A percentile compares a stretch with the other conserved stretches of the same genome.
These are phyloP conservation scores for Rhododendron griersonianum DNA, from an alignment of 148 eudicot species.

Conservation along the genomic window DNA sequence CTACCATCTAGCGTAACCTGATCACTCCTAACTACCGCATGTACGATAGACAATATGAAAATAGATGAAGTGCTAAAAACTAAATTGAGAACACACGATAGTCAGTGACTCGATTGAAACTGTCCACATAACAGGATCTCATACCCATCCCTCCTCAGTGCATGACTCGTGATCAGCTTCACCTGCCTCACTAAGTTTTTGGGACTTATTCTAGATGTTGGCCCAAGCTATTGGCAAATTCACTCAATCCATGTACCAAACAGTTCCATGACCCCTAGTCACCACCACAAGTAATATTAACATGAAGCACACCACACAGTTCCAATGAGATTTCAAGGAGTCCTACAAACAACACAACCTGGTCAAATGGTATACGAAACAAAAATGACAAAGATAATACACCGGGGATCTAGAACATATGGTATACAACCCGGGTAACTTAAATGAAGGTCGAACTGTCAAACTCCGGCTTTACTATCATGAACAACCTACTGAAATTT, in stretches of 20 bases:
- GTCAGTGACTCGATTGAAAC: neutral
- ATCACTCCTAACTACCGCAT: neutral
- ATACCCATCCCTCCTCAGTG: neutral
- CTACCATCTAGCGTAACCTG: neutral
- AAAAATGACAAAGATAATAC: neutral
- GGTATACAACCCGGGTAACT: neutral
- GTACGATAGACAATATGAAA: neutral
- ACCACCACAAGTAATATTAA: too few species aligned
- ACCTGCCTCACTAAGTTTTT: neutral
- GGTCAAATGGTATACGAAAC: neutral
- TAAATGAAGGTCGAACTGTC: neutral
- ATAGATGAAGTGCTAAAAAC: neutral
- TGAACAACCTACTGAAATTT: neutral
- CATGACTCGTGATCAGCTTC: neutral
- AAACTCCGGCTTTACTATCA: neutral
- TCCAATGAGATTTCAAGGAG: neutral
- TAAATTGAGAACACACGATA: neutral
- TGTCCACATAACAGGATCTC: neutral
- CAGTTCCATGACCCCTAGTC: neutral
- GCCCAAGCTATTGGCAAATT: neutral
- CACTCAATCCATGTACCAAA: neutral
- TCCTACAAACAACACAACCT: neutral
- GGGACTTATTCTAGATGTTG: neutral
- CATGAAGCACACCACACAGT: neutral
- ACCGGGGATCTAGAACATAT: neutral